Evolutionary conservation across 192 early-diverging fungal species (phyloP).

Genomic region (Funneliformis geosporum): DNA sequence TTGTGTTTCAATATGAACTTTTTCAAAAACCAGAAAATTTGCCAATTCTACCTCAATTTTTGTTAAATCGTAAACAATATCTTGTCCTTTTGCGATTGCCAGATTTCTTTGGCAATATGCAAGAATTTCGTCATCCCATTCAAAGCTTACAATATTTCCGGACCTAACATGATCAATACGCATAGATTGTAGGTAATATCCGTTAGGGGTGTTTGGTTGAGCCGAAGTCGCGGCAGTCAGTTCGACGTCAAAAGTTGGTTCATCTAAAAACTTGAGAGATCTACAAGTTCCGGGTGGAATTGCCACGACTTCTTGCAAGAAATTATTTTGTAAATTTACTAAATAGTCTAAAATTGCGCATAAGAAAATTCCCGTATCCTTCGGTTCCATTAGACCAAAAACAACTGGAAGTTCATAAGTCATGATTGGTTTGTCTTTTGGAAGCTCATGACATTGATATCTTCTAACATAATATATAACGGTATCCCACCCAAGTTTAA

Average conservation of each 20-base stretch:
- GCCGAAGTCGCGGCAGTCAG: background rate
- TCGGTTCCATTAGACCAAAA: slow-evolving; percentile 6
- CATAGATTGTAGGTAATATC: slow-evolving; percentile 18
- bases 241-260: background rate
- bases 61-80: slow-evolving; percentile 15
- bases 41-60: slow-evolving; percentile 32
- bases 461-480: background rate
- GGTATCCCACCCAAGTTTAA: slow-evolving; percentile 28
- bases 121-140: slow-evolving; percentile 28
- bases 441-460: slow-evolving; percentile 35
- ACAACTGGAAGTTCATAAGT: background rate
- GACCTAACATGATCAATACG: background rate
- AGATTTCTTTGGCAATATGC: slow-evolving; percentile 28
- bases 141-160: slow-evolving; percentile 10
- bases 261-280: slow-evolving; percentile 10
- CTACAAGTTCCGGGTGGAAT: slow-evolving; percentile 16
- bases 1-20: slow-evolving; percentile 18
- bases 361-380: slow-evolving; percentile 14
- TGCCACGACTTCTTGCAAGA: slow-evolving; percentile 10
- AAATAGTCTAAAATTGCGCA: slow-evolving; percentile 25
- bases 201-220: background rate
- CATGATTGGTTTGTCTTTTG: slow-evolving; percentile 1
- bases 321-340: slow-evolving; percentile 26
- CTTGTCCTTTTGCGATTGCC: background rate
- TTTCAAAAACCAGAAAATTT: slow-evolving; percentile 16